Evolutionary conservation across 805 yeast genomes (phyloP), one percentile per base, ranked within the genome.

Genomic region (Saturnispora dispora): DNA sequence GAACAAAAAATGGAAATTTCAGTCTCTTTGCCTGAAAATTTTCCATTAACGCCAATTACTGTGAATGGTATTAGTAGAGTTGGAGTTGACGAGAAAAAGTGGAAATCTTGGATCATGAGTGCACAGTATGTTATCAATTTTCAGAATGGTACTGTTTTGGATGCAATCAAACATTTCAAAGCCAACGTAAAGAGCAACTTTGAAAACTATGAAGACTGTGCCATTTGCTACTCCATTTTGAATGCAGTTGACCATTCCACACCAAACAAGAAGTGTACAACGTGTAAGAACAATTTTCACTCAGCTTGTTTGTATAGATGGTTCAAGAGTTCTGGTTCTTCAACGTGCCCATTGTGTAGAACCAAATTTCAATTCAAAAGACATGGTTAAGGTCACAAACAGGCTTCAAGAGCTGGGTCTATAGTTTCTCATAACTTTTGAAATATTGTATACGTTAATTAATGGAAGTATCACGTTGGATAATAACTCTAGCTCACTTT

Each of bases 341-440:
- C 88, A 57, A 85, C 96, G 2, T 93, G 99, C 71, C 99, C 99
- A 39, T 72, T 93, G 62, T 93, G 99, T 70, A 83, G 99, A 54
- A 53, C 67, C 10, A 66, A 63, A 51, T 66, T 66, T 52, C 60
- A 63, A 15, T 66, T 66, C 46, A 65, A 65, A 41, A 63, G 60
- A 35, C 69, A 65, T 51, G 43, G 54, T 11, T 61, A 18, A 37
- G 5, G 8, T 4, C 22, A 10, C 23, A 10, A 6, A 37, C 15
- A 30, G 33, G 10, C 33, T 25, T 7, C 3, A 25, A 7, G 28
- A 25, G 28, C 28, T 25, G 28, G 28, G 8, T 7, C 28, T 9
- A 25, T 25, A 5, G 6, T 25, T 25, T 7, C 8, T 25, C 5
- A 25, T 25, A 25, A 6, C 6, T 3, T 27, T 30, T 11, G 15